These are phyloP conservation scores for Lagenaria siceraria DNA, from an alignment of 306 rosid genomes.

Conservation along the genomic window DNA sequence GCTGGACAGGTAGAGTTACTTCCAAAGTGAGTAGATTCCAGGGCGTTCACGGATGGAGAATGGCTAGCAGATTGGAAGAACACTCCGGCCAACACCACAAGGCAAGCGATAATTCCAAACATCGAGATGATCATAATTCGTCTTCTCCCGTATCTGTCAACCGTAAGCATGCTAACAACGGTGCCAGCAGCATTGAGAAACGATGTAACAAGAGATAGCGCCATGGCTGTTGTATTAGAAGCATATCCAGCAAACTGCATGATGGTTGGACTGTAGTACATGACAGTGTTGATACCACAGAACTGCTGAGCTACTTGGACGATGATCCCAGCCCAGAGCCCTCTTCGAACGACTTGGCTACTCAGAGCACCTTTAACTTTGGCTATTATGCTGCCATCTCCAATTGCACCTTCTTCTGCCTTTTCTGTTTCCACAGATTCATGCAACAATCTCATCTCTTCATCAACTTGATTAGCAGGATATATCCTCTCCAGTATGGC, in stretches of 20 bases:
- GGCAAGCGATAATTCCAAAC: constrained; percentile 42
- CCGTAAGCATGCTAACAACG: constrained; percentile 39
- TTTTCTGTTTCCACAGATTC: constrained; percentile 44
- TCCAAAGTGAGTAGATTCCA: constrained; percentile 48
- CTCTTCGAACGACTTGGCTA: constrained; percentile 49
- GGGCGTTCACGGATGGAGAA: constrained; percentile 32
- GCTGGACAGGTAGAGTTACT: constrained; percentile 46
- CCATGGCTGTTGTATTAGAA: constrained; percentile 59
- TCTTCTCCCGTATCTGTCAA: constrained; percentile 62
- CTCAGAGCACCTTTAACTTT: constrained; percentile 33
- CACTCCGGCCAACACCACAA: constrained; percentile 31
- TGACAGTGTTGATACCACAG: constrained; percentile 77
- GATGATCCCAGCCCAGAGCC: constrained; percentile 51
- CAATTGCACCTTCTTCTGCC: constrained; percentile 33
- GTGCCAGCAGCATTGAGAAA: constrained; percentile 63
- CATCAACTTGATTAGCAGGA: constrained; percentile 37
- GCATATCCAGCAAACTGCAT: constrained; percentile 82
- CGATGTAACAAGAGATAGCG: constrained; percentile 68
- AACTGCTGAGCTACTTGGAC: constrained; percentile 80
- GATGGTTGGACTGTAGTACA: constrained; percentile 87
- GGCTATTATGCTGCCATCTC: constrained; percentile 20
- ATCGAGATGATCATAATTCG: constrained; percentile 54
- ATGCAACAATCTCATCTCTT: constrained; percentile 42
- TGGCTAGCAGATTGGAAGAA: constrained; percentile 40
- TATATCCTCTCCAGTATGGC: constrained; percentile 36